These are phyloP conservation scores for Kwoniella botswanensis DNA, from an alignment of 768 basidiomycete species.

Conservation along the genomic window DNA sequence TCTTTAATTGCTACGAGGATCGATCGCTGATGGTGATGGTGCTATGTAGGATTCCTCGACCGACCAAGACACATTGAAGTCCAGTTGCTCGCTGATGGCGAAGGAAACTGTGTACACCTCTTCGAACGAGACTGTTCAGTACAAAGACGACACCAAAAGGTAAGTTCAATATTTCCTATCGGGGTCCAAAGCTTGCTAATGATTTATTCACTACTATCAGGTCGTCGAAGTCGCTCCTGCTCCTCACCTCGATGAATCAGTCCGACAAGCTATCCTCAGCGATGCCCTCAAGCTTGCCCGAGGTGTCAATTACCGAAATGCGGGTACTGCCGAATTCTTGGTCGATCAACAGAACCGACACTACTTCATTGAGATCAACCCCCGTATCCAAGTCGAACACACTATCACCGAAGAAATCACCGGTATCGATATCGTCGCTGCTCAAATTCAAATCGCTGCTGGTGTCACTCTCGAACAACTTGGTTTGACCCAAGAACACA, in stretches of 20 bases:
- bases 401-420: constrained; percentile 99
- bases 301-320: constrained; percentile 93
- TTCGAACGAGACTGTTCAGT: constrained; percentile 99
- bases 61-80: constrained; percentile 98
- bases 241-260: constrained; percentile 86
- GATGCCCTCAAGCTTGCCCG: constrained; percentile 95
- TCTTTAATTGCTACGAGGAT: constrained; percentile 47
- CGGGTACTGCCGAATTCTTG: constrained; percentile 97
- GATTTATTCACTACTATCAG: constrained; percentile 27
- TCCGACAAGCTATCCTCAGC: constrained; percentile 80
- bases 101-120: constrained; percentile 94
- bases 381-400: constrained; percentile 99
- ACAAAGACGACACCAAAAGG: constrained; percentile 93
- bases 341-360: constrained; percentile 95
- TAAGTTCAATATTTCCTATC: constrained; percentile 4
- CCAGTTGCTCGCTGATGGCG: constrained; percentile 86
- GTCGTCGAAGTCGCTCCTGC: constrained; percentile 99
- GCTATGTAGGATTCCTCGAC: constrained; percentile 65
- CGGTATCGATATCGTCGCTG: constrained; percentile 97
- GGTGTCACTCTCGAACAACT: constrained; percentile 94
- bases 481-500: constrained; percentile 92
- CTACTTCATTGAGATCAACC: constrained; percentile 99
- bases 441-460: constrained; percentile 99
- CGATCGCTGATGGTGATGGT: constrained; percentile 53
- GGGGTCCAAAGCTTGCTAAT: background rate